These are phyloP conservation scores for Chernovozyma sophiae-reginae DNA, from an alignment of 1,139 yeast genomes.

Conservation along the genomic window DNA sequence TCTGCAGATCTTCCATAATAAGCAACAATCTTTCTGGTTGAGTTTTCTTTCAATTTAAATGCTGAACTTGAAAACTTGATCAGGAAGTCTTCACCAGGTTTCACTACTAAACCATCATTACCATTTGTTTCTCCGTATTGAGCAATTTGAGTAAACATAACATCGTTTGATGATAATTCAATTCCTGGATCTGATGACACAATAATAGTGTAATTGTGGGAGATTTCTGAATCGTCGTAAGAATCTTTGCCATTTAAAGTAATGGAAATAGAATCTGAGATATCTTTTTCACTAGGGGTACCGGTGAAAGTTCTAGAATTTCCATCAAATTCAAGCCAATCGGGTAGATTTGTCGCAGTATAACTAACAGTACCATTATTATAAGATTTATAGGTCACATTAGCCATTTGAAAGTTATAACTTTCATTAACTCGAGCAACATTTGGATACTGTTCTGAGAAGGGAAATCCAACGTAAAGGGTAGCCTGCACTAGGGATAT, in stretches of 20 bases:
- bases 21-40: constrained; percentile 49
- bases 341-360: constrained; percentile 56
- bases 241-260: constrained; percentile 64
- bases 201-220: constrained; percentile 52
- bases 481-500: constrained; percentile 3
- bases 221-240: constrained; percentile 37
- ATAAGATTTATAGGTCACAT: constrained; percentile 63
- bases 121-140: constrained; percentile 70
- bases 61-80: constrained; percentile 58
- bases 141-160: constrained; percentile 49
- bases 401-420: constrained; percentile 67
- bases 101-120: constrained; percentile 63
- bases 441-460: constrained; percentile 78
- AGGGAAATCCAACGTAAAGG: constrained; percentile 67
- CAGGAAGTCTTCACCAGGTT: constrained; percentile 62
- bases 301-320: constrained; percentile 63
- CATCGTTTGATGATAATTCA: constrained; percentile 30
- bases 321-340: constrained; percentile 74
- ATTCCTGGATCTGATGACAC: constrained; percentile 56
- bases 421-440: constrained; percentile 68
- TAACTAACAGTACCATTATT: constrained; percentile 45
- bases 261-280: constrained; percentile 39
- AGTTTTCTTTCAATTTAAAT: constrained; percentile 45
- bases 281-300: constrained; percentile 48
- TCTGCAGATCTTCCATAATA: constrained; percentile 81